Evolutionary conservation across 2,329 filamentous ascomycete genomes (phyloP).

Genomic region (Fusarium illudens): DNA sequence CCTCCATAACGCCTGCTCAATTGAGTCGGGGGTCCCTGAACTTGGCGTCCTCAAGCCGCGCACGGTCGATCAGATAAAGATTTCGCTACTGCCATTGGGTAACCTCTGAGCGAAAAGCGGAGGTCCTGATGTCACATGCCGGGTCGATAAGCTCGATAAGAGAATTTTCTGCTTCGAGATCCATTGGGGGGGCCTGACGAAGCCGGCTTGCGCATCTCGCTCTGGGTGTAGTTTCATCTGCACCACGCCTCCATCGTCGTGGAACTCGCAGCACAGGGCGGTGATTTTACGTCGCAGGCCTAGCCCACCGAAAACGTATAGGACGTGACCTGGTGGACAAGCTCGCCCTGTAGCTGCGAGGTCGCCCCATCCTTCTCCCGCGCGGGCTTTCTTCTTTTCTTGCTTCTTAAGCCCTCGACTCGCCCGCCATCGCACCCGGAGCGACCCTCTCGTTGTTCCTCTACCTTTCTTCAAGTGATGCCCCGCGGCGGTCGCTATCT

Average conservation of each 20-base stretch:
- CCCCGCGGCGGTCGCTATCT: neutral
- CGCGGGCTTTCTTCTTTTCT: neutral
- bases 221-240: constrained; percentile 10
- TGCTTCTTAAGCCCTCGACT: neutral
- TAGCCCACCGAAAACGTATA: constrained; percentile 13
- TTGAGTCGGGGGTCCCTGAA: constrained; percentile 14
- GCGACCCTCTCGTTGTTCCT: neutral
- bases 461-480: constrained; percentile 4
- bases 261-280: constrained; percentile 34
- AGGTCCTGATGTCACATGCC: constrained; percentile 40
- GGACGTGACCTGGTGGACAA: constrained; percentile 14
- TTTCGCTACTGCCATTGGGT: constrained; percentile 15
- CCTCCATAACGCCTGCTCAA: constrained; percentile 6
- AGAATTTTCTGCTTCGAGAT: constrained; percentile 37
- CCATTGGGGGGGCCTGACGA: constrained; percentile 5
- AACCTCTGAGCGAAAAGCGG: neutral
- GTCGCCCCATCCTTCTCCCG: neutral
- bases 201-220: constrained; percentile 8
- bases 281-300: constrained; percentile 23
- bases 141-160: constrained; percentile 32
- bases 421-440: neutral
- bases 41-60: constrained; percentile 9
- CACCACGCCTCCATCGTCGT: constrained; percentile 7
- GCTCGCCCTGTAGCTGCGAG: constrained; percentile 37
- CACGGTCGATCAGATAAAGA: constrained; percentile 42